phyloP scores from a whole-genome alignment of 164 flowering plant genomes.

The Magnolia officinalis region DNA sequence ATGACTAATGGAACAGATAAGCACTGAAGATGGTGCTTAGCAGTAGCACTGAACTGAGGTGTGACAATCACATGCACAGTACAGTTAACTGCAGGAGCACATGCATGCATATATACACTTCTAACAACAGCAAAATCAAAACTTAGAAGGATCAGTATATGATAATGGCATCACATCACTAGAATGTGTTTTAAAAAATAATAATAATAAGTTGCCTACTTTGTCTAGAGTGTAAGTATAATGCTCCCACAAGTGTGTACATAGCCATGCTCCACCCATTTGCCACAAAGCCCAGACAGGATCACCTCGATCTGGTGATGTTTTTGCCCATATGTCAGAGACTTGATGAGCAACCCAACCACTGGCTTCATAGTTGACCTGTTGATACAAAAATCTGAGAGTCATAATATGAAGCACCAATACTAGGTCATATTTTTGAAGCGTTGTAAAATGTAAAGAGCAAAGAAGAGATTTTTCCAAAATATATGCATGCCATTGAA shows the following conservation, averaged over 20 bases:
- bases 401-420: not conserved
- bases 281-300: conserved; percentile 97
- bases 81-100: not conserved
- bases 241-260: conserved; percentile 96
- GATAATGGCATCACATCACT: not conserved
- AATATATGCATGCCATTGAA: not conserved
- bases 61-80: not conserved
- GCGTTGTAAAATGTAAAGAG: not conserved
- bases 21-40: not conserved
- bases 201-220: conserved; percentile 23
- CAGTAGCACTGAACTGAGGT: not conserved
- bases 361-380: conserved; percentile 84
- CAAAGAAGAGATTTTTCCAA: not conserved
- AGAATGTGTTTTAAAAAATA: too few species aligned
- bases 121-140: not conserved
- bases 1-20: not conserved
- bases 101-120: not conserved
- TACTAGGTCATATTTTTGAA: not conserved
- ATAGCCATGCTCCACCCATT: conserved; percentile 99
- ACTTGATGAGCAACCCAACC: conserved; percentile 98
- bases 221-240: conserved; percentile 80
- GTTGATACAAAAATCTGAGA: conserved; percentile 5
- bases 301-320: conserved; percentile 75
- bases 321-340: conserved; percentile 92
- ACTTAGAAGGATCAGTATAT: not conserved